Conservation (phyloP, 2,329 filamentous ascomycete genomes). For the Chrysosphaeria jannelii region DNA sequence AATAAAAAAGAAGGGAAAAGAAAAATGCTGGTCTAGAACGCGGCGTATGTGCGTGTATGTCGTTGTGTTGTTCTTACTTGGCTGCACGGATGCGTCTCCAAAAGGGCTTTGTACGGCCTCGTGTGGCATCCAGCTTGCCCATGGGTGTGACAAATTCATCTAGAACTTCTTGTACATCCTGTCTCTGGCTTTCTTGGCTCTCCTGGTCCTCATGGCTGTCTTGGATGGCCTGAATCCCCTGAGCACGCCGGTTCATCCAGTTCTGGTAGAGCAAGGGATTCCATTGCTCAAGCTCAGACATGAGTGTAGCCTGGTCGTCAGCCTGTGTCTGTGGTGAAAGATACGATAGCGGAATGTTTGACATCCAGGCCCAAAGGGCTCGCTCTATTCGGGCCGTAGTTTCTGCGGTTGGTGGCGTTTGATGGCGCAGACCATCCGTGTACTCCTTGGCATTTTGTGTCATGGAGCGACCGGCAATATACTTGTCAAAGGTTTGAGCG, state of each 20-base stretch:
- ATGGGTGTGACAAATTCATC: constrained; percentile 7
- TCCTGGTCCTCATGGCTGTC: neutral
- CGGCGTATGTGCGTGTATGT: too few relatives aligned
- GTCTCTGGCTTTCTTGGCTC: neutral
- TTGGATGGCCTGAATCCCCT: constrained; percentile 1
- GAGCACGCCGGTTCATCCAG: constrained; percentile 10
- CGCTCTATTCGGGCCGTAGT: constrained; percentile 11
- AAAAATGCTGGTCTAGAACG: too few relatives aligned
- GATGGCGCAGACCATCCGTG: constrained; percentile 11
- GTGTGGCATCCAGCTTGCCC: neutral
- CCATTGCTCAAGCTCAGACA: constrained; percentile 16
- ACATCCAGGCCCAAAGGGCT: constrained; percentile 13
- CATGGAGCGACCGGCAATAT: constrained; percentile 15
- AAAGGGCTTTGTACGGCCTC: too few relatives aligned
- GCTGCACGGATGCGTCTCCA: too few relatives aligned
- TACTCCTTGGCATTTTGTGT: constrained; percentile 13
- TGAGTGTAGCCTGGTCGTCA: constrained; percentile 18
- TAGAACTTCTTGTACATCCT: neutral
- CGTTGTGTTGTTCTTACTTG: too few relatives aligned
- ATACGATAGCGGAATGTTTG: too few relatives aligned
- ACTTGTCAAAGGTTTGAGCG: constrained; percentile 18
- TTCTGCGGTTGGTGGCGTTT: constrained; percentile 8
- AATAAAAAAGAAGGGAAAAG: too few relatives aligned
- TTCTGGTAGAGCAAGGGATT: constrained; percentile 17
- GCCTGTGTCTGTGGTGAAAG: too few relatives aligned